These are phyloP conservation scores for Picocystis salinarum DNA, from an alignment of 139 green algal species.

Conservation along the genomic window DNA sequence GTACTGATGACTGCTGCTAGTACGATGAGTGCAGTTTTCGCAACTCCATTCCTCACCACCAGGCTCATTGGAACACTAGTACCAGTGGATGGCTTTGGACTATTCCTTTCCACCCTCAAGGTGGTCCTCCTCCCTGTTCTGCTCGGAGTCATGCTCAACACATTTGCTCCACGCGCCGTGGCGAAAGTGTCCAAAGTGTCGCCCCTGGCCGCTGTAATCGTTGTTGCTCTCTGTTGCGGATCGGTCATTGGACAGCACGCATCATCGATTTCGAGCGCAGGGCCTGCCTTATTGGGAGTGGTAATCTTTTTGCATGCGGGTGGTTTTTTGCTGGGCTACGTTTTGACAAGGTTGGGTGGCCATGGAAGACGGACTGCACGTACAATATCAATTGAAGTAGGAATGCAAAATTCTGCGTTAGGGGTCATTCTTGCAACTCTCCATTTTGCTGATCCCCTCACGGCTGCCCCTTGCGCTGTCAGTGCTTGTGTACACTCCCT, in stretches of 20 bases:
- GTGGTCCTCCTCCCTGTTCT: slow-evolving; percentile 55
- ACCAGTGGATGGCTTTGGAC: slow-evolving; percentile 30
- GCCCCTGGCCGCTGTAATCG: neutral
- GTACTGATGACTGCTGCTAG: slow-evolving; percentile 27
- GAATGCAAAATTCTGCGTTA: slow-evolving; percentile 52
- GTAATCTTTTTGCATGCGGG: slow-evolving; percentile 1
- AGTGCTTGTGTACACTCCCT: slow-evolving; percentile 48
- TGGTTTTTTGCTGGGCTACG: slow-evolving; percentile 13
- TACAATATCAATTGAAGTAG: slow-evolving; percentile 16
- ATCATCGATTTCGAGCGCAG: no score
- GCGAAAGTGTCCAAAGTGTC: neutral
- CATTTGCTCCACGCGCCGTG: slow-evolving; percentile 21
- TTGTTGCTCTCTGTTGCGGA: no score
- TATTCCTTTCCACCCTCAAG: slow-evolving; percentile 43
- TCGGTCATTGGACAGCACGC: no score
- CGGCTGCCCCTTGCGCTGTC: slow-evolving; percentile 50
- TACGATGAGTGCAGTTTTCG: slow-evolving; percentile 36
- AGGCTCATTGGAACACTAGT: slow-evolving; percentile 41
- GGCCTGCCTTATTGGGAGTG: neutral
- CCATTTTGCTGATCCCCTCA: slow-evolving; percentile 46
- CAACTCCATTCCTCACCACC: slow-evolving; percentile 45
- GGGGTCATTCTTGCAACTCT: slow-evolving; percentile 46
- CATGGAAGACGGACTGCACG: neutral
- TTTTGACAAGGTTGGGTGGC: slow-evolving; percentile 1
- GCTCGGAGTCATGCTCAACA: slow-evolving; percentile 30